phyloP scores from a whole-genome alignment of 2,329 filamentous ascomycete genomes.

The Ceratocystis albifundus region DNA sequence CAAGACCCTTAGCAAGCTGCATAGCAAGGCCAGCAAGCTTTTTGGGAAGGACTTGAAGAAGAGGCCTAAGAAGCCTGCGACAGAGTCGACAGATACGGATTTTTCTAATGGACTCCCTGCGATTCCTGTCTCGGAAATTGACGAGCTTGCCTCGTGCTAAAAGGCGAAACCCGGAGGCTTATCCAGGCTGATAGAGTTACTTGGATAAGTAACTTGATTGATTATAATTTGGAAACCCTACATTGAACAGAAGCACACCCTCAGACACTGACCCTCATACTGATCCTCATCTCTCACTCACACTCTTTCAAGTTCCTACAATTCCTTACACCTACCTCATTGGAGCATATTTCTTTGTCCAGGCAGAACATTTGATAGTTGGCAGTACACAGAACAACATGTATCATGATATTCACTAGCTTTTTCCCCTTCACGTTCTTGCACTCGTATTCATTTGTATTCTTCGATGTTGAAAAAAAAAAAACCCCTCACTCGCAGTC shows the following conservation, averaged over 20 bases:
- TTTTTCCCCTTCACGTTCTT: conserved; percentile 9
- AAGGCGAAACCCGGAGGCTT: background rate
- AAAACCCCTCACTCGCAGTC: background rate
- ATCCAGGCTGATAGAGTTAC: background rate
- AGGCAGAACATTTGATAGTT: conserved; percentile 17
- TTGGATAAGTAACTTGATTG: background rate
- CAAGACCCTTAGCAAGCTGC: conserved; percentile 10
- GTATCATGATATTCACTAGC: conserved; percentile 12
- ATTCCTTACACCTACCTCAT: conserved; percentile 8
- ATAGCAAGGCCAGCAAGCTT: conserved; percentile 20
- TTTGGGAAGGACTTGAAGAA: conserved; percentile 18
- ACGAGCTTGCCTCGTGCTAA: conserved; percentile 16
- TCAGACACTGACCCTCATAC: background rate
- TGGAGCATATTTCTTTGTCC: conserved; percentile 8
- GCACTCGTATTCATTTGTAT: conserved; percentile 5
- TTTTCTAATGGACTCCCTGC: conserved; percentile 18
- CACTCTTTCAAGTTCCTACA: background rate
- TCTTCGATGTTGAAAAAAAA: conserved; percentile 3
- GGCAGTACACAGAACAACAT: conserved; percentile 20
- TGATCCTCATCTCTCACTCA: conserved; percentile 5
- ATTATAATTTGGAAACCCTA: conserved; percentile 8
- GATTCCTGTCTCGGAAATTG: conserved; percentile 17
- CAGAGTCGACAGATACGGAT: background rate
- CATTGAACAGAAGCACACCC: background rate
- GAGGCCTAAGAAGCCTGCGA: conserved; percentile 11